These are phyloP conservation scores for Coleophoma eucalyptorum DNA, from an alignment of 2,329 filamentous ascomycete genomes.

Conservation along the genomic window DNA sequence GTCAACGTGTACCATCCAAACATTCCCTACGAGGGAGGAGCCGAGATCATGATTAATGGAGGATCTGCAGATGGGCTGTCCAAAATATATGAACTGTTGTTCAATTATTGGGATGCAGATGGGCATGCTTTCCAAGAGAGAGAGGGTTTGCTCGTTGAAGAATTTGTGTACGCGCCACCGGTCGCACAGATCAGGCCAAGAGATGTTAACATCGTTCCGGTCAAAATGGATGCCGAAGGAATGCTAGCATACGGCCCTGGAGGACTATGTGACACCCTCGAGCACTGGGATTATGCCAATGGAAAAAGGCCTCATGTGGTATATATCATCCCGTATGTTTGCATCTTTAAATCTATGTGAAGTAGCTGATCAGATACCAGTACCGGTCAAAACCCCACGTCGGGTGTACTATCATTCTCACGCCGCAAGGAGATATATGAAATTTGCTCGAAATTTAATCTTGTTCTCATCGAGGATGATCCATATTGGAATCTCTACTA, in stretches of 20 bases:
- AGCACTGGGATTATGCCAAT: not conserved
- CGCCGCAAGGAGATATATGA: slow-evolving; percentile 74
- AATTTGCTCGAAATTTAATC: slow-evolving; percentile 74
- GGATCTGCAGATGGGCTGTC: not conserved
- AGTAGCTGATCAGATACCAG: slow-evolving; percentile 30
- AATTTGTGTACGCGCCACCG: not conserved
- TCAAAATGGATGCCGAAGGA: slow-evolving; percentile 1
- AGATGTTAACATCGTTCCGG: not conserved
- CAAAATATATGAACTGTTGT: not conserved
- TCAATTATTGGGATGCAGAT: not conserved
- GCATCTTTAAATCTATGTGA: not conserved
- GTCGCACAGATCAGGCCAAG: not conserved
- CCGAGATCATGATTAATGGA: not conserved
- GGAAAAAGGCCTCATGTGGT: not conserved
- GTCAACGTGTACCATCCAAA: slow-evolving; percentile 1
- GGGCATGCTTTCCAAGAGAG: not conserved
- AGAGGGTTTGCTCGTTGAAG: not conserved
- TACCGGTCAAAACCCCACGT: slow-evolving; percentile 82
- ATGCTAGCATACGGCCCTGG: not conserved
- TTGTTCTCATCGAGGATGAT: slow-evolving; percentile 86
- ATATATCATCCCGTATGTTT: not conserved
- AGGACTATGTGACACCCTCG: not conserved
- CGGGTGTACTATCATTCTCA: slow-evolving; percentile 65
- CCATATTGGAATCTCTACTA: slow-evolving; percentile 92
- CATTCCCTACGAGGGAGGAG: not conserved